Evolutionary conservation across 257 asterid species (phyloP).

Genomic region (Solanum etuberosum): DNA sequence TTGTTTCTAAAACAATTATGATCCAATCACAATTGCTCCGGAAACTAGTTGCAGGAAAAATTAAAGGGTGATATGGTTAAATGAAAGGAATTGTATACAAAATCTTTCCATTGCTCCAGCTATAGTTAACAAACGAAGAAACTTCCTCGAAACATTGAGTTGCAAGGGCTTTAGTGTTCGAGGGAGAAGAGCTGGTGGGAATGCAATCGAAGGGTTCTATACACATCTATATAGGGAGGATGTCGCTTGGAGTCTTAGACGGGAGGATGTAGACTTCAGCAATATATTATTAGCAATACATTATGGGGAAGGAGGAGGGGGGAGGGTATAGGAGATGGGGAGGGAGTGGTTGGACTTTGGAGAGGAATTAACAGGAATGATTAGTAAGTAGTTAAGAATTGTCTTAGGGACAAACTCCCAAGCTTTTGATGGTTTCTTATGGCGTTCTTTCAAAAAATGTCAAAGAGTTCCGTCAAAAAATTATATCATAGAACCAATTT

Average conservation of each 20-base stretch:
- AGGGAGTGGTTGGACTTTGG: background rate
- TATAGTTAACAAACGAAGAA: background rate
- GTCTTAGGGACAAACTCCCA: background rate
- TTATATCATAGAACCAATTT: background rate
- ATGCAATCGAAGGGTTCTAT: background rate
- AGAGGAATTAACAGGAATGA: background rate
- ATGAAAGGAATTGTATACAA: too few species aligned
- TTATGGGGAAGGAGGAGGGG: background rate
- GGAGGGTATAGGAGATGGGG: background rate
- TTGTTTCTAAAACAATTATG: background rate
- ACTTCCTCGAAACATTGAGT: background rate
- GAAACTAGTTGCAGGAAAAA: background rate
- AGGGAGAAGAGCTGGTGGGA: background rate
- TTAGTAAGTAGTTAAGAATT: background rate
- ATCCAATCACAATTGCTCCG: background rate
- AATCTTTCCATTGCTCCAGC: background rate
- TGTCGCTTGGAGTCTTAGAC: background rate
- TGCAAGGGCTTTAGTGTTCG: background rate
- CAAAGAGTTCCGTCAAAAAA: background rate
- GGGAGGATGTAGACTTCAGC: background rate
- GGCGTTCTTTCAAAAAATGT: background rate
- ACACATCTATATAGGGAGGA: background rate
- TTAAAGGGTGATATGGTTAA: background rate
- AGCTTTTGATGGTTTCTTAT: background rate
- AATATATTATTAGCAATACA: background rate